These are phyloP conservation scores for Pseudogymnoascus sp. DNA, from an alignment of 2,329 filamentous ascomycete species.

Conservation along the genomic window DNA sequence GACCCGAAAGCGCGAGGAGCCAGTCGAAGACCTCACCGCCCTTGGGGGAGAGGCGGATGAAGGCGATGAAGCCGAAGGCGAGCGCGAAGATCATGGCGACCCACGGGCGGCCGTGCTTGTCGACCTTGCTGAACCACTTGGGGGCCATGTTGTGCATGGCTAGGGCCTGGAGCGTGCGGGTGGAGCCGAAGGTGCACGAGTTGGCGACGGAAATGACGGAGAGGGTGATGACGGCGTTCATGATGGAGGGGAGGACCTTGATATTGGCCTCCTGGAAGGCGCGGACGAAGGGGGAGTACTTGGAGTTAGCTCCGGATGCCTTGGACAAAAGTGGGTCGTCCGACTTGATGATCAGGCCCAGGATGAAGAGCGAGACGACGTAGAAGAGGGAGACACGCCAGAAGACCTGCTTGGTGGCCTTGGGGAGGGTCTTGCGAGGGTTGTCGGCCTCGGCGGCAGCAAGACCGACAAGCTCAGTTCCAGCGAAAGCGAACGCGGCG, in stretches of 20 bases:
- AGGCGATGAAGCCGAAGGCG: constrained; percentile 53
- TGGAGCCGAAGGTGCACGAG: constrained; percentile 46
- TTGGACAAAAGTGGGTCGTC: constrained; percentile 27
- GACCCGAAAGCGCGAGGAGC: constrained; percentile 63
- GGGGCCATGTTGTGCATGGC: constrained; percentile 48
- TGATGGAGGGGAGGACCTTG: constrained; percentile 44
- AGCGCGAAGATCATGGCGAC: constrained; percentile 48
- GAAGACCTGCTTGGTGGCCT: constrained; percentile 40
- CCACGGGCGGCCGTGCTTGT: constrained; percentile 54
- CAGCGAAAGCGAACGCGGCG: constrained; percentile 56
- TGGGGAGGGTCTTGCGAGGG: constrained; percentile 43
- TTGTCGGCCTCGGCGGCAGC: constrained; percentile 54
- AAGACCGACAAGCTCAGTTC: constrained; percentile 56
- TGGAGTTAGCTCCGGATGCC: constrained; percentile 27
- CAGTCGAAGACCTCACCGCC: constrained; percentile 50
- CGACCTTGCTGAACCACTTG: constrained; percentile 51
- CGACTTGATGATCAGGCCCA: constrained; percentile 38
- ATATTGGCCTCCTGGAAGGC: constrained; percentile 47
- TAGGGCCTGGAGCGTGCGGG: constrained; percentile 46
- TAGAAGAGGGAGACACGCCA: constrained; percentile 44
- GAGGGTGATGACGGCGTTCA: constrained; percentile 48
- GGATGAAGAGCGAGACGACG: constrained; percentile 37
- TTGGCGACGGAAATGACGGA: constrained; percentile 48
- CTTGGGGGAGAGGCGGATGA: constrained; percentile 42
- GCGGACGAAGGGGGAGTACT: constrained; percentile 43